Base-by-base conservation (phyloP, 2,329 filamentous ascomycete genomes). In the Aspergillus eucalypticola region DNA sequence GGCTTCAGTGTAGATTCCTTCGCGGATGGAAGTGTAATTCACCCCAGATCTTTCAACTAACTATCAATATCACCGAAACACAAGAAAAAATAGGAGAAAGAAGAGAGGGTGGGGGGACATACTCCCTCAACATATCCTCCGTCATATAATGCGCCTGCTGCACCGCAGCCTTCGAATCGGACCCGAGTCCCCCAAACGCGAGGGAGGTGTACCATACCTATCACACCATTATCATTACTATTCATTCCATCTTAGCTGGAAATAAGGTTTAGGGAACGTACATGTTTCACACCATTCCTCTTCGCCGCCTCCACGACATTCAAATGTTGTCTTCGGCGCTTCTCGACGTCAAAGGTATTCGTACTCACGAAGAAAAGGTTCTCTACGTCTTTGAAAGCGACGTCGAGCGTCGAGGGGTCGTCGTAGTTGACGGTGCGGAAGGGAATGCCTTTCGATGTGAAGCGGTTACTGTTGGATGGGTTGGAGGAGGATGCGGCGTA, bases 71-170 rank as follows among this genome's bases (percentile, higher is more conserved):
- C 25, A 25, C 25, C 8, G 7, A 25, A 25, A 23, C 2, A 21
- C 21, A 21, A 21, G 21, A n/a, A 21, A 21, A 21, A 3, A 21
- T 21, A 3, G 21, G 2, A 3, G 21, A 21, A 21, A 21, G 21
- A 21, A 21, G 21, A 3, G 4, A 3, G 4, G 17, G n/a, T 21
- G 32, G 8, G 11, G 27, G 17, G 3, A 44, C 69, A 59, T 66
- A 78, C 67, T 72, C 66, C 56, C 66, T 70, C 39, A 87, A 73
- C 68, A 85, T 78, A n/a, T 74, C 67, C 70, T 88, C 84, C 3
- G 84, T 86, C 69, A 79, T 78, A 38, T 87, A 75, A 69, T 88
- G 86, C 13, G 83, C 83, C 62, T 82, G 80, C 79, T 87, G 86
- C 27, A 88, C 83, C 39, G 78, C 78, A 0, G 83, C 82, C 51